Conservation (phyloP, 768 basidiomycete species). For the Russula vinacea region DNA sequence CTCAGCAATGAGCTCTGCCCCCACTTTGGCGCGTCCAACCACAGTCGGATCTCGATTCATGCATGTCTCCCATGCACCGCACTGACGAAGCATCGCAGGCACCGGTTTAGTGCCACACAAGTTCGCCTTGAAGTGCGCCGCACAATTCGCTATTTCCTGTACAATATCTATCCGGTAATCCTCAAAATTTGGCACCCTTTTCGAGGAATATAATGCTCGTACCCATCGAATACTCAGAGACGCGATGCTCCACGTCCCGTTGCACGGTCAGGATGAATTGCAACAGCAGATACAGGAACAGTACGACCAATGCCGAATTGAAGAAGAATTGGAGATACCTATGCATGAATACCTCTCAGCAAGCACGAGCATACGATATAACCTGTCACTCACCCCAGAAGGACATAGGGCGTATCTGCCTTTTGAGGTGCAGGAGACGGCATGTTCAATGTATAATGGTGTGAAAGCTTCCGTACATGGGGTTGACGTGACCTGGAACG, state of each 20-base stretch:
- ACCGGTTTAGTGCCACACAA: constrained; percentile 71
- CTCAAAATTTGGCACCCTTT: constrained; percentile 20
- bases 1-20: constrained; percentile 93
- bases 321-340: constrained; percentile 95
- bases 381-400: constrained; percentile 67
- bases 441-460: constrained; percentile 83
- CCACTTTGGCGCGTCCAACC: constrained; percentile 83
- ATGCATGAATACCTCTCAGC: background rate
- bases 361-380: constrained; percentile 22
- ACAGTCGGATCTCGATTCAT: constrained; percentile 93
- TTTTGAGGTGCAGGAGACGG: constrained; percentile 54
- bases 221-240: constrained; percentile 89
- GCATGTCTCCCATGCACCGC: constrained; percentile 87
- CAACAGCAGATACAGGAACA: constrained; percentile 81
- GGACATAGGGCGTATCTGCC: constrained; percentile 72
- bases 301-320: constrained; percentile 76
- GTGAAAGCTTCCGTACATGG: constrained; percentile 56
- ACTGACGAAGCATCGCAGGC: constrained; percentile 86
- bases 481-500: constrained; percentile 29
- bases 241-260: constrained; percentile 82
- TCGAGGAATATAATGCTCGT: constrained; percentile 35
- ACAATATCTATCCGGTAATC: constrained; percentile 61
- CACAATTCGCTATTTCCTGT: constrained; percentile 88
- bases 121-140: constrained; percentile 76
- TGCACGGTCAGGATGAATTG: constrained; percentile 89